Conservation (phyloP, 129 eudicot genomes). For the Mikania micrantha region DNA sequence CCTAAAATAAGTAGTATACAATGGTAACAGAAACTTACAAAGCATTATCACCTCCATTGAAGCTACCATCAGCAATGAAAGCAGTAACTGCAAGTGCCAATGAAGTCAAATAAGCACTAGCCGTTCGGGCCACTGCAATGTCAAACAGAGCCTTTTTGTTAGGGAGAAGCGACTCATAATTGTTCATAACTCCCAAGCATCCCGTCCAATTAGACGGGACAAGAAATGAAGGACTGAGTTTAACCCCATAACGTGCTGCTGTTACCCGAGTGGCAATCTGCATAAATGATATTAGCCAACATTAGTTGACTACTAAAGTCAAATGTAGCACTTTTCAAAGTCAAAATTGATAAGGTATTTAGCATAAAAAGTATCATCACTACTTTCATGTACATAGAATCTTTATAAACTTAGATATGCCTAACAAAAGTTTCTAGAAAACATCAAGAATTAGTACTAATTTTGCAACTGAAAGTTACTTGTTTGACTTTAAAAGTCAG, state of each 20-base stretch:
- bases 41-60: constrained; percentile 98
- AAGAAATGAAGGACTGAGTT: constrained; percentile 92
- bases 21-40: constrained; percentile 41
- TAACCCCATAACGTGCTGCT: constrained; percentile 83
- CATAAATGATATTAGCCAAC: too few relatives aligned
- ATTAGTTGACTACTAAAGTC: constrained; percentile 3
- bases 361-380: background rate
- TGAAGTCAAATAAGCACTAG: constrained; percentile 94
- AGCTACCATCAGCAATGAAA: constrained; percentile 83
- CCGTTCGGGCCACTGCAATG: constrained; percentile 94
- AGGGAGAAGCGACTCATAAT: constrained; percentile 87
- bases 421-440: background rate
- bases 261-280: constrained; percentile 85
- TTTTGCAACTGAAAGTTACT: background rate
- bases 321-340: background rate
- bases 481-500: constrained; percentile 6
- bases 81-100: constrained; percentile 81
- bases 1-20: background rate
- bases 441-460: background rate
- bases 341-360: background rate
- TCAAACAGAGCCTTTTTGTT: constrained; percentile 91
- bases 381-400: background rate
- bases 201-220: constrained; percentile 98
- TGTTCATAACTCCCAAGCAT: constrained; percentile 93
- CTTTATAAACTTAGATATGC: background rate